Conservation (phyloP, 129 eudicot genomes). For the Chrysanthemum seticuspe region DNA sequence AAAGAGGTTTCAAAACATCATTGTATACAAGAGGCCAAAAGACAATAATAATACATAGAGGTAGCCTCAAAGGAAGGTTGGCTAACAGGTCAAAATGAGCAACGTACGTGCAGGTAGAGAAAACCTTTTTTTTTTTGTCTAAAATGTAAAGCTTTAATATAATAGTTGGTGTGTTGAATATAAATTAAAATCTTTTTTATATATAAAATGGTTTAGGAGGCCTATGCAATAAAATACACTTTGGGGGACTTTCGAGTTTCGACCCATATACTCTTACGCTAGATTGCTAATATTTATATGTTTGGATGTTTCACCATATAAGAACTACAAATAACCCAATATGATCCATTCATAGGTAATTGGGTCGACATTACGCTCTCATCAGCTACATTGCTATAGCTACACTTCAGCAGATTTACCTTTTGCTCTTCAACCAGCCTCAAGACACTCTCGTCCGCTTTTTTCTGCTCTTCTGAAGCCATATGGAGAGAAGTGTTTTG, state of each 20-base stretch:
- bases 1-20: neutral
- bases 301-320: neutral
- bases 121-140: neutral
- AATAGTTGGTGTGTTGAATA: neutral
- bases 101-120: neutral
- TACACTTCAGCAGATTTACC: conserved; percentile 37
- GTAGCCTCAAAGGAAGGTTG: neutral
- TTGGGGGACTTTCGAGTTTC: neutral
- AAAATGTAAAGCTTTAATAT: too few relatives aligned
- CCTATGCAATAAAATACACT: neutral
- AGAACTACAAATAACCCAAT: neutral
- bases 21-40: neutral
- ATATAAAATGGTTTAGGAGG: conserved; percentile 1
- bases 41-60: neutral
- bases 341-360: neutral
- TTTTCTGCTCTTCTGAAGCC: conserved; percentile 90
- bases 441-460: conserved; percentile 87
- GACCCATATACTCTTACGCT: conserved; percentile 3
- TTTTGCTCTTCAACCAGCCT: conserved; percentile 89
- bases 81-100: neutral
- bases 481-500: conserved; percentile 70
- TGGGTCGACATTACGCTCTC: neutral
- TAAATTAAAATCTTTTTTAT: neutral
- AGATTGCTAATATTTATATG: neutral
- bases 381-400: neutral